Evolutionary conservation across 208 protist species (phyloP).

Genomic region (Trypanosoma mega): DNA sequence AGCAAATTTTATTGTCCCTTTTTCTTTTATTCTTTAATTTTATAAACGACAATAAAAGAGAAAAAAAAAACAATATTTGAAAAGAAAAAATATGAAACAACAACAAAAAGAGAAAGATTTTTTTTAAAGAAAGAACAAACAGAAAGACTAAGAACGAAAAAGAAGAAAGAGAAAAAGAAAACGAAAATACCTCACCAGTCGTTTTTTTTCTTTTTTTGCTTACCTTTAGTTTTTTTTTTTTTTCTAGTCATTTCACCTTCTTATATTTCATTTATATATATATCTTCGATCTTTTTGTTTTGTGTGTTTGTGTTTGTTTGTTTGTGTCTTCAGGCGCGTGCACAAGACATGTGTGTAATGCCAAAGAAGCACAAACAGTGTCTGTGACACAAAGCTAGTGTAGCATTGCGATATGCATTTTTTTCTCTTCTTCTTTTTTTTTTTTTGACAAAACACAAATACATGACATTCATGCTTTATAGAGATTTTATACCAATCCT

Average conservation of each 20-base stretch:
- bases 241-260: neutral
- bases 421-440: neutral
- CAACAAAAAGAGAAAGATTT: conserved; percentile 1
- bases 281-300: too few relatives aligned
- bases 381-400: too few relatives aligned
- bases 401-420: neutral
- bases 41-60: conserved; percentile 1
- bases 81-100: neutral
- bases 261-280: neutral
- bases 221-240: too few relatives aligned
- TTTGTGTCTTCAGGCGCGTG: too few relatives aligned
- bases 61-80: conserved; percentile 3
- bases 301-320: too few relatives aligned
- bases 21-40: conserved; percentile 4
- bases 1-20: neutral
- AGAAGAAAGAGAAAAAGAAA: neutral
- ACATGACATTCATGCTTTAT: too few relatives aligned
- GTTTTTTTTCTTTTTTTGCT: conserved; percentile 12
- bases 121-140: conserved; percentile 6
- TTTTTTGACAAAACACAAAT: too few relatives aligned
- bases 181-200: conserved; percentile 1
- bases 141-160: neutral
- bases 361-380: too few relatives aligned
- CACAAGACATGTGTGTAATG: too few relatives aligned
- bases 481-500: neutral